Base-by-base conservation (phyloP, 768 basidiomycete species). In the Lactifluus pinguis region DNA sequence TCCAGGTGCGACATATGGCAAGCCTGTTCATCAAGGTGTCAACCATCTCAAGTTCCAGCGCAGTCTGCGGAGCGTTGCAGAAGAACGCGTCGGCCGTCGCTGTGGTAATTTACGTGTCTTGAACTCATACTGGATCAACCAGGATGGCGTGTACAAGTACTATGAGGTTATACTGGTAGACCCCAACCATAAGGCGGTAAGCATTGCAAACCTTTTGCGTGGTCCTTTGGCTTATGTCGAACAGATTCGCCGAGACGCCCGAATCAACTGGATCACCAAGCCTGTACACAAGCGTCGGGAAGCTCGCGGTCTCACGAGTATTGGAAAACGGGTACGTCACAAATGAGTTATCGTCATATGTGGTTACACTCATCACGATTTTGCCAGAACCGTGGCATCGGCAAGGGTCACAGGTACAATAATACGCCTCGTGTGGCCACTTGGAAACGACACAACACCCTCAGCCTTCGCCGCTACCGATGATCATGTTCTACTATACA, bases 111-210 rank as follows among this genome's bases (percentile, higher is more conserved):
- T 99, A 71, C 86, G 97, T 58, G 97, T 99, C 66, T 73, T 97
- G 70, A 97, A 95, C 79, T 98, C 95, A 50, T 98, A 98, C 83
- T 99, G 97, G 97, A 79, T 99, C 71, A 98, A 98, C 78, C 93
- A 95, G 77, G 94, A 98, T 72, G 93, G 94, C 76, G 91, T 97
- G 34, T 97, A 95, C 85, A 97, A 95, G 75, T 98, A 97, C 80
- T 99, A 85, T 79, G 97, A 99, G 74, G 92, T 99, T 70, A 98
- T 99, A 73, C 84, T 97, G 66, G 95, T 99, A 61, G 97, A 99
- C 71, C 93, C 93, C 61, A 86, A 73, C 72, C 92, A 95, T 80
- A 95, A 93, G 73, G 92, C 90, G 69, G 92, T 94, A 72, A 69
- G 92, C 76, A 7, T 34, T 45, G 38, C 38, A 25, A 19, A 25